Evolutionary conservation across 768 basidiomycete species (phyloP), one percentile per base, ranked within the genome.

Genomic region (Gymnopilus junonius): DNA sequence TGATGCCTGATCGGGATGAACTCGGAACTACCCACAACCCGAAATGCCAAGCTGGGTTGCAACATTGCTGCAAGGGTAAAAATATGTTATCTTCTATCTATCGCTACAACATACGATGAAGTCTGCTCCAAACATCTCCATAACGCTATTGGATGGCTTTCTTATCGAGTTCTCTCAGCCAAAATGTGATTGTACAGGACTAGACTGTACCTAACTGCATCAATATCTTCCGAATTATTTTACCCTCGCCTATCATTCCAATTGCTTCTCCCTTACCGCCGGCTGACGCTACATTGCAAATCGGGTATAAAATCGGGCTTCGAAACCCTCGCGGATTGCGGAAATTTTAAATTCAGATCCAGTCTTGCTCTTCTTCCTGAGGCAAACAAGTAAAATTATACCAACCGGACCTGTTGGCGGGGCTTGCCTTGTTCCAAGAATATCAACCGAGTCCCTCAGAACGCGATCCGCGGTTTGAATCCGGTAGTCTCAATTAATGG

Each of bases 191-290:
- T 3, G 15, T 15, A n/a, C 32, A n/a, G n/a, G n/a, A n/a, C n/a
- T n/a, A n/a, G 48, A 51, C 27, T 3, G 15, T 15, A n/a, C 32
- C 7, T 11, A 4, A 8, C 32, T 27, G 37, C 31, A 34, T 48
- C 35, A 54, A 23, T 21, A 35, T 21, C 21, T 37, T 35, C 25
- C 53, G 31, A 23, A 50, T n/a, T 50, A n/a, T 40, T 37, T 46
- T 39, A 46, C 11, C 29, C 46, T 54, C 59, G 55, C 62, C 55
- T 62, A 58, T 62, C 29, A 50, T 62, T 35, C 25, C 54, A 46
- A 23, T 34, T 53, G 60, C 64, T 65, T 55, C 61, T 64, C 54
- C 56, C 45, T 34, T 69, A 64, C 65, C 63, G 65, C 62, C 63
- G 63, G 65, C 65, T n/a, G 65, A 60, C 45, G 8, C 23, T 25